Percentiles rank a stretch among this genome's conserved stretches.
Evolutionary conservation across 1,139 yeast genomes (phyloP).

Genomic region (Blastobotrys malaysiensis): DNA sequence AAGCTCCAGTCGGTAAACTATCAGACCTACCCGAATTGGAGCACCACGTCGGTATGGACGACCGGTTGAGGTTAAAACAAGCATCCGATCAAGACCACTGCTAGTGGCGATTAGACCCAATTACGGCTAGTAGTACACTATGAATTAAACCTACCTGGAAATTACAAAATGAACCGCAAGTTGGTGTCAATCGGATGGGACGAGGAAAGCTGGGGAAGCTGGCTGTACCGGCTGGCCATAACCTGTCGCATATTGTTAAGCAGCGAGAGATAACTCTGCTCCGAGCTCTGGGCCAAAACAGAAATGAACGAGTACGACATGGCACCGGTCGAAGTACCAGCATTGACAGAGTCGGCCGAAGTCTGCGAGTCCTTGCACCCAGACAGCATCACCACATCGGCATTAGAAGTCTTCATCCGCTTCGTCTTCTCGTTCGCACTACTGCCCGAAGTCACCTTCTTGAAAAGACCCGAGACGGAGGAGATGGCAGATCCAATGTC

Average conservation of each 20-base stretch:
- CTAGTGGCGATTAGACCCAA: too few relatives aligned
- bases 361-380: slow-evolving; percentile 90
- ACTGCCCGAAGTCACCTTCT: slow-evolving; percentile 39
- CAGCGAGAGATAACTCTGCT: slow-evolving; percentile 71
- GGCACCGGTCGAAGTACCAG: slow-evolving; percentile 83
- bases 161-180: slow-evolving; percentile 14
- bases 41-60: too few relatives aligned
- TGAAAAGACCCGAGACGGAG: slow-evolving; percentile 47
- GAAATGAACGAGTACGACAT: slow-evolving; percentile 87
- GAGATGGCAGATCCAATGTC: slow-evolving; percentile 53
- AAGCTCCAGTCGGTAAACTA: too few relatives aligned
- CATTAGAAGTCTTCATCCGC: slow-evolving; percentile 70
- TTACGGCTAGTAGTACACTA: too few relatives aligned
- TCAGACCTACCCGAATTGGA: too few relatives aligned
- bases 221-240: slow-evolving; percentile 66
- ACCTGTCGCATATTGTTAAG: slow-evolving; percentile 75
- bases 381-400: slow-evolving; percentile 79
- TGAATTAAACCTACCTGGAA: too few relatives aligned
- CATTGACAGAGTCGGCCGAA: slow-evolving; percentile 73
- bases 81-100: too few relatives aligned
- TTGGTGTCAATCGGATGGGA: slow-evolving; percentile 19
- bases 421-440: slow-evolving; percentile 40
- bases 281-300: slow-evolving; percentile 60
- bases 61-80: too few relatives aligned
- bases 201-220: slow-evolving; percentile 68